Conservation (phyloP, 345 rosid genomes). For the Erysimum cheiranthoides region DNA sequence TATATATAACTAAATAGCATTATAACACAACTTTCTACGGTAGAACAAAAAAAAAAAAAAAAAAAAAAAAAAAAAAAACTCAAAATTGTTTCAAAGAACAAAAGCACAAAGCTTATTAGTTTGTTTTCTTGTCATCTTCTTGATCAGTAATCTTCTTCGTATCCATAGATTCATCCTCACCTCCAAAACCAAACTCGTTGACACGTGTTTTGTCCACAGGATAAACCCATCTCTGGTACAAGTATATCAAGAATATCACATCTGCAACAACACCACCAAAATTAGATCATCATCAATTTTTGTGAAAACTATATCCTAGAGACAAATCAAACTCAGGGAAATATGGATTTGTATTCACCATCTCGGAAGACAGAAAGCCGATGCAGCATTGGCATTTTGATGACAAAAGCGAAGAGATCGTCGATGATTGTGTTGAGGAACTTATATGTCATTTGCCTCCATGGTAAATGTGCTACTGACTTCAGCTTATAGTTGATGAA, state of each 20-base stretch:
- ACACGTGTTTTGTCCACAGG: constrained; percentile 93
- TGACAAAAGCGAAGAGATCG: constrained; percentile 97
- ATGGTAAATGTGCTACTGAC: constrained; percentile 96
- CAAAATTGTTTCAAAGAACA: neutral
- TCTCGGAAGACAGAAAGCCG: constrained; percentile 97
- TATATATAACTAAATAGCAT: neutral
- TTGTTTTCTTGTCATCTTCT: constrained; percentile 68
- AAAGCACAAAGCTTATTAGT: constrained; percentile 39
- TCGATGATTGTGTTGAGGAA: constrained; percentile 97
- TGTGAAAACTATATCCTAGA: constrained; percentile 9
- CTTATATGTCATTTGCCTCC: constrained; percentile 99
- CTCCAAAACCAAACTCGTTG: constrained; percentile 96
- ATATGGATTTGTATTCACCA: constrained; percentile 55
- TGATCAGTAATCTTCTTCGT: constrained; percentile 41
- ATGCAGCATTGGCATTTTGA: constrained; percentile 94
- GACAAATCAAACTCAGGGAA: constrained; percentile 16
- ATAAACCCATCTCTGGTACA: constrained; percentile 92
- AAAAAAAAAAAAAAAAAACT: neutral
- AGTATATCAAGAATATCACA: constrained; percentile 79
- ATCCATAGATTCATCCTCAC: constrained; percentile 67
- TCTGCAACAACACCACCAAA: constrained; percentile 60
- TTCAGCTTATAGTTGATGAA: constrained; percentile 95
- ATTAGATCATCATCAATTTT: constrained; percentile 4
- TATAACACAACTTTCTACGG: constrained; percentile 9
- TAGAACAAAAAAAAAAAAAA: too few relatives aligned